Percentiles rank a stretch among this genome's conserved stretches.
phyloP scores from a whole-genome alignment of 306 rosid genomes.

The Canavalia ensiformis region DNA sequence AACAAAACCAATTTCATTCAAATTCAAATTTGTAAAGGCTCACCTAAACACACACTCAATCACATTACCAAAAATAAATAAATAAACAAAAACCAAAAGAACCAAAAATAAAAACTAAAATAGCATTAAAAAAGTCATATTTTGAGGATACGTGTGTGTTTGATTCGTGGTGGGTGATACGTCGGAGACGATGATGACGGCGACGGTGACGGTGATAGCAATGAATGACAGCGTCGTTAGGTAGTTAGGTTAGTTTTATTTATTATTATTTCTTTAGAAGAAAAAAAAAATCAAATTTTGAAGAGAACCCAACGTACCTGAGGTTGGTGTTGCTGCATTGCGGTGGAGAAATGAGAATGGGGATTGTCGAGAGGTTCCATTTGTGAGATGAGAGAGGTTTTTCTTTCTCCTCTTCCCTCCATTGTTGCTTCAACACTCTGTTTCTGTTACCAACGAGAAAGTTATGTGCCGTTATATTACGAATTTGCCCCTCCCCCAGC shows the following conservation, averaged over 20 bases:
- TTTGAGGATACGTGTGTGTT: not conserved
- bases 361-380: not conserved
- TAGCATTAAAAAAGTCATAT: not conserved
- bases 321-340: constrained; percentile 56
- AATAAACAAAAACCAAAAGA: constrained; percentile 3
- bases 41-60: not conserved
- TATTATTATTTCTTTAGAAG: no score
- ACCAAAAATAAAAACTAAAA: not conserved
- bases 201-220: not conserved
- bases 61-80: not conserved
- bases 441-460: no score
- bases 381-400: constrained; percentile 23
- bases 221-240: constrained; percentile 3
- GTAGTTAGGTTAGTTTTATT: constrained; percentile 34
- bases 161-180: not conserved
- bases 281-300: not conserved
- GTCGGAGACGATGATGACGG: constrained; percentile 3
- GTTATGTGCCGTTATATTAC: not conserved
- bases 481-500: constrained; percentile 52
- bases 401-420: constrained; percentile 25
- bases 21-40: no score
- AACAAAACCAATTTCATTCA: no score
- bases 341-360: constrained; percentile 12
- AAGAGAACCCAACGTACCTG: constrained; percentile 49
- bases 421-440: not conserved